Evolutionary conservation across 2,329 filamentous ascomycete species (phyloP), one percentile per base, ranked within the genome.

Genomic region (Colletotrichum tofieldiae): DNA sequence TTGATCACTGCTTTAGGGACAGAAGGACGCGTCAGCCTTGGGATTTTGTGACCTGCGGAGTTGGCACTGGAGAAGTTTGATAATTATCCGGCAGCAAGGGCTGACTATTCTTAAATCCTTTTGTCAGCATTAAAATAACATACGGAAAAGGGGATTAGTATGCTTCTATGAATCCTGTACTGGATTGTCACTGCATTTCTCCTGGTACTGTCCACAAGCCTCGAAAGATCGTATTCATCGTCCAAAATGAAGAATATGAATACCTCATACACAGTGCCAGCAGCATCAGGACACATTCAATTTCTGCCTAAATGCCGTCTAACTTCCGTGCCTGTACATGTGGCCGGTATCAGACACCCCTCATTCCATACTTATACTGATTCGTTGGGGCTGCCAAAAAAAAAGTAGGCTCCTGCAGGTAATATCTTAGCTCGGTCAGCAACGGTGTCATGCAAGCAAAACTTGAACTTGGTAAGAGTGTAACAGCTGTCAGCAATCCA

Each of bases 241-340:
- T 49, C 43, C 6, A 23, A 20, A 26, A 37, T 6, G 1, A 11
- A 29, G 8, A n/a, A 18, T 26, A 32, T 37, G 20, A 41, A 45
- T 14, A 26, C 26, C 16, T 11, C 20, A 23, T 16, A 23, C 45
- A n/a, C 16, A 26, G 7, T 4, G 12, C 23, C 26, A 37, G n/a
- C 29, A 23, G 35, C 32, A 16, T 11, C 37, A 14, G n/a, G 45
- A 62, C 43, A 26, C 45, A n/a, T 4, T 2, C 1, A 9, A 51
- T 52, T 52, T 32, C 47, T 63, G 60, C 60, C 60, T 52, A 63
- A 63, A 26, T 51, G 35, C 16, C 47, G 32, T 41, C 23, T 16
- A 18, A n/a, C 9, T 18, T 8, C 0, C n/a, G n/a, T 3, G 7
- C 23, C 14, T 5, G 7, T 7, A 8, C 3, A 26, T n/a, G 8